These are phyloP conservation scores for Botrytis pseudocinerea DNA, from an alignment of 2,329 filamentous ascomycete genomes.

Conservation along the genomic window DNA sequence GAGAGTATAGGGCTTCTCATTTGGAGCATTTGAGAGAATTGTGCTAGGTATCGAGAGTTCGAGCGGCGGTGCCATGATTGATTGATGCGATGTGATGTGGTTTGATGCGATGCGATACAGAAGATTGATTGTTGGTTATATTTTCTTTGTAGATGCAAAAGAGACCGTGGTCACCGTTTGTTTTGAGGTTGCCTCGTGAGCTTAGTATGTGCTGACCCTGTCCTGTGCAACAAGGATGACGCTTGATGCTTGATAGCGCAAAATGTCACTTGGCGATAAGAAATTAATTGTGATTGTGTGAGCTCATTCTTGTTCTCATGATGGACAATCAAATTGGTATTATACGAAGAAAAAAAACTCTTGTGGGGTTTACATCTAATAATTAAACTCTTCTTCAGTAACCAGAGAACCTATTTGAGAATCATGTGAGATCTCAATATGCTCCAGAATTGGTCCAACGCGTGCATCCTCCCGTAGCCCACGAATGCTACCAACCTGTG, in stretches of 20 bases:
- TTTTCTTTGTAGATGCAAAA: conserved; percentile 6
- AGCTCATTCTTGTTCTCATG: conserved; percentile 3
- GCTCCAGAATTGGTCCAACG: conserved; percentile 18
- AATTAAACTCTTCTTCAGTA: conserved; percentile 18
- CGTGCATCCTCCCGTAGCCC: conserved; percentile 14
- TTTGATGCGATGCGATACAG: background rate
- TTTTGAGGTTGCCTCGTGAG: conserved; percentile 18
- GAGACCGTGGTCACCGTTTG: background rate
- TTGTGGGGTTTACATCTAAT: conserved; percentile 15
- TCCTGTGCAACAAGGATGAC: conserved; percentile 17
- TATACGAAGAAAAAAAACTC: conserved; percentile 8
- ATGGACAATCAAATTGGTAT: conserved; percentile 19
- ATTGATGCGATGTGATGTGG: conserved; percentile 4
- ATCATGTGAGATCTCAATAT: conserved; percentile 24
- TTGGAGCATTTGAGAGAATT: conserved; percentile 52
- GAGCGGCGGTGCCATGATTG: conserved; percentile 60
- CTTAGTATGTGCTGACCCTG: background rate
- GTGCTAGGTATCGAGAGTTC: conserved; percentile 70
- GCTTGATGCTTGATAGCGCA: conserved; percentile 18
- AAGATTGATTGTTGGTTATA: conserved; percentile 8
- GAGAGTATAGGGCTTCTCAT: conserved; percentile 64
- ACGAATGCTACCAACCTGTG: conserved; percentile 22
- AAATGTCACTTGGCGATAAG: conserved; percentile 21
- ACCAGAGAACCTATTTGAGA: conserved; percentile 13
- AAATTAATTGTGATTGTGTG: conserved; percentile 3